Base-by-base conservation (phyloP, 768 basidiomycete species). In the Collybia sp. region DNA sequence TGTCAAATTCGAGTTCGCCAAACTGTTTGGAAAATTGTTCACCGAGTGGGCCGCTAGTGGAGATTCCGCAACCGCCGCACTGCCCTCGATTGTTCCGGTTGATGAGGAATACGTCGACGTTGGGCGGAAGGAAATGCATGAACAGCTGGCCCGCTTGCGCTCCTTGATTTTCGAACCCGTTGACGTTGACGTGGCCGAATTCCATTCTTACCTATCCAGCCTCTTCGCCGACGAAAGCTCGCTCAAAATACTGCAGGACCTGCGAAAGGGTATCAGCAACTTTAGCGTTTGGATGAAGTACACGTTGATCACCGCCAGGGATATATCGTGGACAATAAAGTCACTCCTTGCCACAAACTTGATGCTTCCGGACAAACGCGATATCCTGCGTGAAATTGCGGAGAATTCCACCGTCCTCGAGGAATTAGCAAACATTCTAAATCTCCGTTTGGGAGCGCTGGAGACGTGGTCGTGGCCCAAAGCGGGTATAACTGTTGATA, bases 1-100 rank as follows among this genome's bases (percentile, higher is more conserved):
- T 30, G 62, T 59, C 53, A 61, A 66, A 6, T 71, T 72, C 38
- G 69, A 72, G 18, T 64, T 63, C 18, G 71, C 70, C 5, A 67
- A 60, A 38, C 58, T 72, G 6, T 75, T 72, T 20, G 71, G 71
- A 1, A 67, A 53, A 18, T 60, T 75, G 12, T 66, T 72, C 47
- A 68, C 70, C 37, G 72, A 75, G 46, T 73, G 72, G 72, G 47
- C 70, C 16, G 58, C 64, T 2, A 72, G 70, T 34, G 71, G 69
- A 2, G 71, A 74, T 54, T 69, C 69, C 1, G 62, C 60, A 15
- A 61, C 65, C 4, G 48, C 62, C 36, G 53, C 53, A 31, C 44
- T 38, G 15, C 45, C 34, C 16, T 25, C 59, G 16, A 53, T 35
- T 16, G 40, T 46, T 15, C 44, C 48, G 3, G 48, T 45, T 17